phyloP scores from a whole-genome alignment of 177 flowering plant species.

The Vitis hybrid region DNA sequence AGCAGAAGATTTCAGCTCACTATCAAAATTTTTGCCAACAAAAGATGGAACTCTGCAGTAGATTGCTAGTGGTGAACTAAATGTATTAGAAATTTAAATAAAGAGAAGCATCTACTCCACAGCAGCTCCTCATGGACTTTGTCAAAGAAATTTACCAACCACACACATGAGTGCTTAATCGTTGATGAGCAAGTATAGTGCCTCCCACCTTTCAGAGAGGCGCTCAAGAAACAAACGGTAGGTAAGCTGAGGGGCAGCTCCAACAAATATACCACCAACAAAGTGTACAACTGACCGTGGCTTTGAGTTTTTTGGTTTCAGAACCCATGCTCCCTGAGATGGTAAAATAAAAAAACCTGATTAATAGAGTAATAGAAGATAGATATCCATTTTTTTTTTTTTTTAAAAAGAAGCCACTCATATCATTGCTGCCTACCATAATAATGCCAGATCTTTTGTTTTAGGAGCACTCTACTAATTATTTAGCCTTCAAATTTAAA shows the following conservation, averaged over 20 bases:
- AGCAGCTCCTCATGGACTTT: no score
- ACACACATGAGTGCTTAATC: neutral
- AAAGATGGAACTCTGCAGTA: no score
- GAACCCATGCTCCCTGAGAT: constrained; percentile 90
- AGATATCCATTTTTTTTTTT: neutral
- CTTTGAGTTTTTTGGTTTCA: constrained; percentile 59
- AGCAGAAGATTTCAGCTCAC: no score
- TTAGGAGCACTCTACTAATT: neutral
- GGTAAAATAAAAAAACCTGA: neutral
- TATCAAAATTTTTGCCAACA: no score
- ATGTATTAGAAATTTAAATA: no score
- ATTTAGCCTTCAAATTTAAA: neutral
- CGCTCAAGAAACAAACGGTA: constrained; percentile 91
- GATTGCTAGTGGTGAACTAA: no score
- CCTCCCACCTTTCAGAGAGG: constrained; percentile 76
- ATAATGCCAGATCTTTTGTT: neutral
- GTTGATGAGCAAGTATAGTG: neutral
- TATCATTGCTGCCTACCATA: neutral
- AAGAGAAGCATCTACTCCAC: no score
- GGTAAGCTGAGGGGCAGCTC: constrained; percentile 97
- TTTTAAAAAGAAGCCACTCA: neutral
- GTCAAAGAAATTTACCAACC: no score
- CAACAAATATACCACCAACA: constrained; percentile 93
- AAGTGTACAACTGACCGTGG: constrained; percentile 77
- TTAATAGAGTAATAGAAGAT: neutral